Evolutionary conservation across 495 filamentous ascomycete genomes (phyloP).

Genomic region (Podospora appendiculata): DNA sequence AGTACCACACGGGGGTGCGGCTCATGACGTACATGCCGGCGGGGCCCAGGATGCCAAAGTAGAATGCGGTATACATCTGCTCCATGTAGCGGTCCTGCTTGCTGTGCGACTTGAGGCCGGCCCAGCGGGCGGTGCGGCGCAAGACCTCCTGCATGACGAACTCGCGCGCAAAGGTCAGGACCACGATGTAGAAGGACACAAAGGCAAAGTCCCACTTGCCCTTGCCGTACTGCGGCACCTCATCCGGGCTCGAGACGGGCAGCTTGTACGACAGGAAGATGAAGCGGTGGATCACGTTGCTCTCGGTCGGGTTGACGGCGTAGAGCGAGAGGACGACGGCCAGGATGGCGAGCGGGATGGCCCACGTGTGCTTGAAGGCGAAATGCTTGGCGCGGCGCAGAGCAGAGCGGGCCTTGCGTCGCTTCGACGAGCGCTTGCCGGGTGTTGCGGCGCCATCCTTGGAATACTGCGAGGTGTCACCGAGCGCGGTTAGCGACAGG

Average conservation of each 20-base stretch:
- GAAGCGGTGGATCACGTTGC: conserved; percentile 78
- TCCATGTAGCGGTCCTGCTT: conserved; percentile 96
- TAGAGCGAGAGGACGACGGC: conserved; percentile 58
- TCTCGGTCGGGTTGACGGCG: conserved; percentile 66
- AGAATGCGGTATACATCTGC: conserved; percentile 94
- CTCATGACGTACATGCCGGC: conserved; percentile 90
- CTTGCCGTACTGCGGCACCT: conserved; percentile 78
- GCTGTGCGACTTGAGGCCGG: conserved; percentile 61
- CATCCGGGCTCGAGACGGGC: conserved; percentile 41
- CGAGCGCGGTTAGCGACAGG: not conserved
- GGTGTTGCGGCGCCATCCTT: conserved; percentile 13
- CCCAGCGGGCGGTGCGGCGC: conserved; percentile 64
- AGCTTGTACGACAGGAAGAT: conserved; percentile 92
- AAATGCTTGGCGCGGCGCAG: conserved; percentile 59
- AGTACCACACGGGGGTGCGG: conserved; percentile 91
- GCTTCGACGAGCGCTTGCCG: conserved; percentile 42
- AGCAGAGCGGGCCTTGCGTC: conserved; percentile 51
- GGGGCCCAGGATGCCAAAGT: conserved; percentile 81
- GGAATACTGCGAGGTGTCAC: conserved; percentile 8
- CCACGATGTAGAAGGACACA: conserved; percentile 81
- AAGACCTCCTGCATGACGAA: conserved; percentile 93
- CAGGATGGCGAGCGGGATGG: conserved; percentile 68
- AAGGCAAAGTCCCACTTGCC: conserved; percentile 78
- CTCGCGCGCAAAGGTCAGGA: conserved; percentile 89
- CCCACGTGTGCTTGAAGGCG: conserved; percentile 69